Base-by-base conservation (phyloP, 495 filamentous ascomycete genomes). In the Ascodesmis nigricans region DNA sequence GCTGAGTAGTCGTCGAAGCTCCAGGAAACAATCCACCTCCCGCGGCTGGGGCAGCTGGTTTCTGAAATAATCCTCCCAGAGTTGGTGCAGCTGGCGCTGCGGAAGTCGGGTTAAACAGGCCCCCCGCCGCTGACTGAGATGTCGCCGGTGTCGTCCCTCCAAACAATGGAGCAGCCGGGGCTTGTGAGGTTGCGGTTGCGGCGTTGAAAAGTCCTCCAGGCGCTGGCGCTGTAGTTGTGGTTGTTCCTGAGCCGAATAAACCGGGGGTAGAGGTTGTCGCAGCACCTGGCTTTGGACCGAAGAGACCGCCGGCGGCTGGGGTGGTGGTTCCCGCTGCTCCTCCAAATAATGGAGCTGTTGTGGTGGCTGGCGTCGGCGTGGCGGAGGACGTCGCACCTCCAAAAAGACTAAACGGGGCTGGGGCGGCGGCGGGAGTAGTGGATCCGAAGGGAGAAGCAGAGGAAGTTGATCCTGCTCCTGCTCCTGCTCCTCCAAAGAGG, bases 1-100 rank as follows among this genome's bases (percentile, higher is more conserved):
- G 21, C 15, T 31, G 22, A 10, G 42, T 29, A 15, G 60, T 47
- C 15, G 60, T 34, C 41, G 51, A 31, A 25, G 53, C 38, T 44
- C 55, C 38, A 32, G 48, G 41, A 21, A 60, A 55, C 6, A 55
- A 32, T 17, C 46, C 50, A 16, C 43, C 39, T 23, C 36, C 41
- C 8, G 45, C 4, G 13, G 43, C 14, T 3, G 44, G 21, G 10
- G 31, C n/a, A n/a, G n/a, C n/a, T n/a, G n/a, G n/a, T n/a, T n/a
- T n/a, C n/a, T n/a, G n/a, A n/a, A n/a, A n/a, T n/a, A n/a, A n/a
- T n/a, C n/a, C n/a, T n/a, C n/a, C n/a, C n/a, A n/a, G n/a, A n/a
- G n/a, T n/a, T n/a, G n/a, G n/a, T n/a, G n/a, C n/a, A n/a, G n/a
- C n/a, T n/a, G n/a, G n/a, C n/a, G n/a, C n/a, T n/a, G n/a, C n/a